Evolutionary conservation across 2,329 filamentous ascomycete species (phyloP).

Genomic region (Pseudogymnoascus verrucosus): DNA sequence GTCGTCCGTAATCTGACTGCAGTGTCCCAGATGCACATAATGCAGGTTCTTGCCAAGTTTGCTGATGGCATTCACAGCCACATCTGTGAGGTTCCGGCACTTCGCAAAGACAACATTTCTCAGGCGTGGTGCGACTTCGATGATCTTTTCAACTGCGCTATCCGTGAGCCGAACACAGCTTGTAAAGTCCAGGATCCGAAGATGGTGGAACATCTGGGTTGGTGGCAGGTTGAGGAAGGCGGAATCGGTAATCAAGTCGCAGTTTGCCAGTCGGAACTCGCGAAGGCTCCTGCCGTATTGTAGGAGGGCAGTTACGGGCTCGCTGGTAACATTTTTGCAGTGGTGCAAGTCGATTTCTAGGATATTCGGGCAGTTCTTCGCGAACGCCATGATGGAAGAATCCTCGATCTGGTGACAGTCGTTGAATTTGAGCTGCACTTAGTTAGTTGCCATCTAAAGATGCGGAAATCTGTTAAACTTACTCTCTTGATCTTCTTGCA

Average conservation of each 20-base stretch:
- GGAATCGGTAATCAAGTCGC: slow-evolving; percentile 74
- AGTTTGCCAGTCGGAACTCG: slow-evolving; percentile 80
- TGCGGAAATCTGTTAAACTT: slow-evolving; percentile 29
- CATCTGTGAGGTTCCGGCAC: slow-evolving; percentile 86
- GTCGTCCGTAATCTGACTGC: slow-evolving; percentile 79
- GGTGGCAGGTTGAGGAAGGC: slow-evolving; percentile 75
- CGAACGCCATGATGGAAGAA: slow-evolving; percentile 74
- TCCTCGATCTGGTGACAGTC: slow-evolving; percentile 82
- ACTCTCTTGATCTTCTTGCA: slow-evolving; percentile 84
- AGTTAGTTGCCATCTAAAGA: slow-evolving; percentile 14
- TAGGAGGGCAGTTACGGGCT: slow-evolving; percentile 74
- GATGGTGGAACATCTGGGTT: slow-evolving; percentile 67
- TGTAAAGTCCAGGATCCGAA: slow-evolving; percentile 89
- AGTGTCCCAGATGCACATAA: slow-evolving; percentile 93
- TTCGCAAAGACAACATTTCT: slow-evolving; percentile 92
- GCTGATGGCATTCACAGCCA: slow-evolving; percentile 78
- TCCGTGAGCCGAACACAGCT: slow-evolving; percentile 81
- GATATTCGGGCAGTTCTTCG: slow-evolving; percentile 80
- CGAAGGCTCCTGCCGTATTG: slow-evolving; percentile 74
- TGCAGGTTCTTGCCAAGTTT: slow-evolving; percentile 91
- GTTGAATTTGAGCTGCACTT: slow-evolving; percentile 76
- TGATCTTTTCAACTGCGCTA: slow-evolving; percentile 79
- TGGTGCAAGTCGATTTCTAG: slow-evolving; percentile 93
- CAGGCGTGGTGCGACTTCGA: slow-evolving; percentile 75
- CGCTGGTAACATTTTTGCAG: slow-evolving; percentile 72